These are phyloP conservation scores for Nemania abortiva DNA, from an alignment of 2,329 filamentous ascomycete genomes.

Conservation along the genomic window DNA sequence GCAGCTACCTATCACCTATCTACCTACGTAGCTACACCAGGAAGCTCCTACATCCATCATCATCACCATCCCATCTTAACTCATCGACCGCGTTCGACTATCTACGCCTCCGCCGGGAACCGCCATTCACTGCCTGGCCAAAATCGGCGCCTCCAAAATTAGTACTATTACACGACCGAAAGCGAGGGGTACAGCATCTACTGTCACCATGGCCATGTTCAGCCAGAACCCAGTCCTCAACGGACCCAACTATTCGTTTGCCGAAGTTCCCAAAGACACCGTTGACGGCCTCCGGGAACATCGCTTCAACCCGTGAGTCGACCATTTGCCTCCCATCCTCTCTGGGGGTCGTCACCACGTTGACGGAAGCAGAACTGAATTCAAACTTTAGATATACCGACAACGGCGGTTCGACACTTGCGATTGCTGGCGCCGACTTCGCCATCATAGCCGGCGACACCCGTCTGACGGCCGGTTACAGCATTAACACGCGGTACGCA, in stretches of 20 bases:
- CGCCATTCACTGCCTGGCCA: neutral
- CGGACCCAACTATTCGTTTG: slow-evolving; percentile 77
- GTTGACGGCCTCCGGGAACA: slow-evolving; percentile 75
- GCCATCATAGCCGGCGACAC: slow-evolving; percentile 98
- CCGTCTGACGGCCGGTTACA: slow-evolving; percentile 94
- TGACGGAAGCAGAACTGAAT: slow-evolving; percentile 19
- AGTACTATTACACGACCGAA: slow-evolving; percentile 18
- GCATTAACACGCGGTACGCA: slow-evolving; percentile 95
- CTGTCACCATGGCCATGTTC: slow-evolving; percentile 72
- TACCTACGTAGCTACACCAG: slow-evolving; percentile 20
- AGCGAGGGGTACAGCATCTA: slow-evolving; percentile 30
- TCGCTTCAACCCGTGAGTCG: slow-evolving; percentile 88
- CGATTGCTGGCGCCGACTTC: slow-evolving; percentile 94
- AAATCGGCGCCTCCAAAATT: slow-evolving; percentile 6
- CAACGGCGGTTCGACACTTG: slow-evolving; percentile 96
- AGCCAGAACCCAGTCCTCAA: slow-evolving; percentile 77
- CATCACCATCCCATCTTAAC: slow-evolving; percentile 31
- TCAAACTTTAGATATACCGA: slow-evolving; percentile 81
- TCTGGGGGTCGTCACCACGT: neutral
- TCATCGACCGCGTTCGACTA: slow-evolving; percentile 33
- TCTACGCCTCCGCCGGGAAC: slow-evolving; percentile 9
- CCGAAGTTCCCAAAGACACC: slow-evolving; percentile 67
- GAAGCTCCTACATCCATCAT: slow-evolving; percentile 33
- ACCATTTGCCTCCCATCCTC: neutral
- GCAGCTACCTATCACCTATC: slow-evolving; percentile 41